Evolutionary conservation across 1,284 basidiomycete species (phyloP).

Genomic region (Ganoderma multipileum): DNA sequence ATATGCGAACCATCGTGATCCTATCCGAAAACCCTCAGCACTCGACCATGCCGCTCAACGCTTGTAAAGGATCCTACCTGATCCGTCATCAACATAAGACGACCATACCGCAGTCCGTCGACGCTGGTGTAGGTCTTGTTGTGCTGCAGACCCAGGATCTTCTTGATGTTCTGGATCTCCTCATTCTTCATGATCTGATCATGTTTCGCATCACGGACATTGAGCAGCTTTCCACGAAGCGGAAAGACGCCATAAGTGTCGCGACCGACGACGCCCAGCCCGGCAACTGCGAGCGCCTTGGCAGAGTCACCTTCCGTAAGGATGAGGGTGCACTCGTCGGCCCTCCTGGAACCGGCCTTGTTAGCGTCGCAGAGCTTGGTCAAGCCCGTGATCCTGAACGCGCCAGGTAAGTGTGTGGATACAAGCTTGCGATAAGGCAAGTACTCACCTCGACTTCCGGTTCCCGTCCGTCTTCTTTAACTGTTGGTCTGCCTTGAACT

Average conservation of each 20-base stretch:
- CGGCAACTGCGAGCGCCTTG: slow-evolving; percentile 95
- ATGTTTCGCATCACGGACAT: slow-evolving; percentile 96
- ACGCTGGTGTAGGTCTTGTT: slow-evolving; percentile 86
- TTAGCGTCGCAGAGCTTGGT: slow-evolving; percentile 97
- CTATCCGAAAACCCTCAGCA: slow-evolving; percentile 48
- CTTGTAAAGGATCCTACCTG: slow-evolving; percentile 60
- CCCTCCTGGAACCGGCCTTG: slow-evolving; percentile 91
- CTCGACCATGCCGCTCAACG: neutral
- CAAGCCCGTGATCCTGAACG: slow-evolving; percentile 82
- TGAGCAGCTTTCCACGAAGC: slow-evolving; percentile 94
- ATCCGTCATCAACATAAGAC: slow-evolving; percentile 99
- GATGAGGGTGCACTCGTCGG: slow-evolving; percentile 91
- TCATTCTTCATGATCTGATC: slow-evolving; percentile 98
- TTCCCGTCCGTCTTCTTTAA: slow-evolving; percentile 97
- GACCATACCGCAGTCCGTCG: slow-evolving; percentile 88
- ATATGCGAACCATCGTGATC: slow-evolving; percentile 99
- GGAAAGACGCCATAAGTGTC: slow-evolving; percentile 99
- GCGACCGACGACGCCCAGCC: slow-evolving; percentile 93
- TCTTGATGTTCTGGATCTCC: slow-evolving; percentile 97
- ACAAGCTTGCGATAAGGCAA: slow-evolving; percentile 6
- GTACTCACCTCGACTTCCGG: slow-evolving; percentile 82
- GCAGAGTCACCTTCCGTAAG: slow-evolving; percentile 99
- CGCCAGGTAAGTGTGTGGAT: neutral
- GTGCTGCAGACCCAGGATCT: slow-evolving; percentile 97
- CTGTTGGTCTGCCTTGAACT: slow-evolving; percentile 95